These are phyloP conservation scores for Coniochaeta sp. DNA, from an alignment of 2,329 filamentous ascomycete genomes.

Conservation along the genomic window DNA sequence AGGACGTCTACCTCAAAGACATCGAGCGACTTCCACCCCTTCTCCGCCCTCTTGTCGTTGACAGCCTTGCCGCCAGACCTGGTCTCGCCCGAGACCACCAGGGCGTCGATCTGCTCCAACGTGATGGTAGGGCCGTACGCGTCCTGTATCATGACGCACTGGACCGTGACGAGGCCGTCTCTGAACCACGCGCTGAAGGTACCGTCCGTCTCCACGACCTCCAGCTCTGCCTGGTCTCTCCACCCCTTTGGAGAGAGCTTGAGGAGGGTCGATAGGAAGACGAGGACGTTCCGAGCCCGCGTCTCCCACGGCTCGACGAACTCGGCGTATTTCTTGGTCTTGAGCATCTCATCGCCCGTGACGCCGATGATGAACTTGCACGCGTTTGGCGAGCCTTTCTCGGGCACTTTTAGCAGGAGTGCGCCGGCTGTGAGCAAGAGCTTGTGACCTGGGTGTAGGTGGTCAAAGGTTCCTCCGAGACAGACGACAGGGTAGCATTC, in stretches of 20 bases:
- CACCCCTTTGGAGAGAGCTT: slow-evolving; percentile 33
- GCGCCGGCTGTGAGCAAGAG: slow-evolving; percentile 85
- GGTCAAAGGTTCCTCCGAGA: slow-evolving; percentile 92
- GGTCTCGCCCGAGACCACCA: slow-evolving; percentile 87
- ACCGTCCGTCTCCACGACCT: slow-evolving; percentile 24
- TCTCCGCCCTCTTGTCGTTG: slow-evolving; percentile 71
- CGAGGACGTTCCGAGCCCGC: slow-evolving; percentile 60
- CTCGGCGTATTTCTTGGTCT: slow-evolving; percentile 81
- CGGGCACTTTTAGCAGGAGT: slow-evolving; percentile 55
- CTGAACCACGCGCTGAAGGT: slow-evolving; percentile 51
- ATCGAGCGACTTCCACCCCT: slow-evolving; percentile 68
- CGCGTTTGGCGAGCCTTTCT: slow-evolving; percentile 25
- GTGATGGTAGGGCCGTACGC: slow-evolving; percentile 87
- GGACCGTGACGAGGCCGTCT: slow-evolving; percentile 54
- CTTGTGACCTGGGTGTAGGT: slow-evolving; percentile 92
- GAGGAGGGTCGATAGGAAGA: slow-evolving; percentile 63
- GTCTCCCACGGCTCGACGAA: slow-evolving; percentile 73
- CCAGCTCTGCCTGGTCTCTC: slow-evolving; percentile 31
- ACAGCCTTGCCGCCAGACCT: slow-evolving; percentile 75
- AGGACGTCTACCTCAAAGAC: slow-evolving; percentile 88
- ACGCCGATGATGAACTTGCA: slow-evolving; percentile 73
- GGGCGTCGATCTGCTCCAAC: slow-evolving; percentile 65
- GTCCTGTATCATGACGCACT: slow-evolving; percentile 80
- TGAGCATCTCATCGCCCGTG: slow-evolving; percentile 77
- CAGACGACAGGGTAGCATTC: slow-evolving; percentile 55